Percentiles rank a stretch among this genome's conserved stretches.
Evolutionary conservation across 495 filamentous ascomycete species (phyloP).

Genomic region (Annulohypoxylon maeteangense): DNA sequence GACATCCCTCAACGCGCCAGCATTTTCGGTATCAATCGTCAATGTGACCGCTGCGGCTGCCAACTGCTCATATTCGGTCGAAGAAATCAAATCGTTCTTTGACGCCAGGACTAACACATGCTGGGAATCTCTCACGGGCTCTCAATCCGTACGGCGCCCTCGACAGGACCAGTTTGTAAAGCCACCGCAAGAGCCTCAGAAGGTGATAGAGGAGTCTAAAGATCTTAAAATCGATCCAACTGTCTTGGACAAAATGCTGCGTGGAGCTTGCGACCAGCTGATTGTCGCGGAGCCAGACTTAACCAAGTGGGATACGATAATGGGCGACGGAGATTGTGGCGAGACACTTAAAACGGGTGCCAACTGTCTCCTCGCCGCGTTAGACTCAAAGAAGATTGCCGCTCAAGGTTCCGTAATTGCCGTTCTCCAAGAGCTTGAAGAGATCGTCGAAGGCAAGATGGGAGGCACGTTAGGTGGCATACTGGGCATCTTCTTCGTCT

Average conservation of each 20-base stretch:
- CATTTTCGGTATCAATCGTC: slow-evolving; percentile 68
- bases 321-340: slow-evolving; percentile 74
- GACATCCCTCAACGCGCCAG: slow-evolving; percentile 70
- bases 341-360: slow-evolving; percentile 66
- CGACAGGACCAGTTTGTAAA: slow-evolving; percentile 57
- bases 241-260: slow-evolving; percentile 61
- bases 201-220: slow-evolving; percentile 48
- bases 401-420: slow-evolving; percentile 60
- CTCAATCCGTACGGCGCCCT: slow-evolving; percentile 49
- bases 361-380: slow-evolving; percentile 52
- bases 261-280: slow-evolving; percentile 61
- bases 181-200: slow-evolving; percentile 47
- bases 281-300: slow-evolving; percentile 67
- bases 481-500: slow-evolving; percentile 68
- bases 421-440: slow-evolving; percentile 63
- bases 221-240: slow-evolving; percentile 57
- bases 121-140: slow-evolving; percentile 59
- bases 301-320: slow-evolving; percentile 70
- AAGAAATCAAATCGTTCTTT: slow-evolving; percentile 64
- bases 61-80: slow-evolving; percentile 55
- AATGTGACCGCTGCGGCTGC: slow-evolving; percentile 63
- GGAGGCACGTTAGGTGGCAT: slow-evolving; percentile 71
- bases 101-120: slow-evolving; percentile 65
- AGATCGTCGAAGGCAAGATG: slow-evolving; percentile 67
- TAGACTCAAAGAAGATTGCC: slow-evolving; percentile 48